Base-by-base conservation (phyloP, 371 early-diverging fungal species). In the Syncephalastrum monosporum region DNA sequence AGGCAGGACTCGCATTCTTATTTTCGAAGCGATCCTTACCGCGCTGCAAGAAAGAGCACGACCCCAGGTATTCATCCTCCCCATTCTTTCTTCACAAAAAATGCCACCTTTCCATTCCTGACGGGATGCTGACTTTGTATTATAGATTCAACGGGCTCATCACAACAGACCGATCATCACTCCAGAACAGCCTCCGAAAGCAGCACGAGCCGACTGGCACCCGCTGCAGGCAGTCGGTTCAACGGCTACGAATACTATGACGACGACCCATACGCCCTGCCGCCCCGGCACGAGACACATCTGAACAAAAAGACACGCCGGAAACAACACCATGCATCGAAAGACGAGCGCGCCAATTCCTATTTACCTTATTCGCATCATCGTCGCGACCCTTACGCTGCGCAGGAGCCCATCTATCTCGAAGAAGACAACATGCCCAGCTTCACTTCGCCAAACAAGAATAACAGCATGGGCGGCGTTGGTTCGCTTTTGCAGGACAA, bases 331-430 rank as follows among this genome's bases (percentile, higher is more conserved):
- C 29, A 54, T 16, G 8, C 47, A 15, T 41, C 33, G 44, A 29
- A 65, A 14, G 45, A 65, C 23, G 56, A 66, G 33, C 57, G 74
- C 55, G 67, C 75, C 44, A 71, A 73, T 52, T 72, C 79, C 5
- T 75, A 74, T 53, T 48, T 78, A 19, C 79, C 79, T 7, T 75
- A 78, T 42, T 74, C 78, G 24, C 64, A 78, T 53, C 72, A 78
- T 51, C 59, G 51, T 29, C 61, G 61, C 47, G 49, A 53, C 23
- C 69, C 69, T 1, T 61, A 62, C 42, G 59, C 57, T 23, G 57
- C 65, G 0, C 54, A 55, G 14, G 73, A 74, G 25, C 71, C 77
- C 15, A 59, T 74, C 16, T 67, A 67, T 53, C 48, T 75, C 17
- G 71, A 75, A 24, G 69, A 71, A 43, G 77, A 74, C 6, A 47